Percentiles rank a stretch among this genome's conserved stretches.
phyloP scores from a whole-genome alignment of 1,284 basidiomycete species.

The Papiliotrema flavescens region DNA sequence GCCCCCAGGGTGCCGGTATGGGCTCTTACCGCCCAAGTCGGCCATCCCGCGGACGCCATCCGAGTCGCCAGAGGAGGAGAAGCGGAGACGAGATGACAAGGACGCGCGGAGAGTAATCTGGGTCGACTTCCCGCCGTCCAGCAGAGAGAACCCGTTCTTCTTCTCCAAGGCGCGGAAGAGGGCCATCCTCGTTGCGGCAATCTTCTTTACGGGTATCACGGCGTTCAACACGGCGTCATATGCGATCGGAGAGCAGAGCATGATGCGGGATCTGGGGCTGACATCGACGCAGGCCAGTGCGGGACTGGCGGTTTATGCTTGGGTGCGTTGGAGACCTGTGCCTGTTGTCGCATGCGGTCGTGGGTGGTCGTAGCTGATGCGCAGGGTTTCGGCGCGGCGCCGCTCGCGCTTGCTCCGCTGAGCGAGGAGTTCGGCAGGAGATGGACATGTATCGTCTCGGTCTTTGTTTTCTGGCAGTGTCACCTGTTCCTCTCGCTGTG shows the following conservation, averaged over 20 bases:
- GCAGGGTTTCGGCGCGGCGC: slow-evolving; percentile 66
- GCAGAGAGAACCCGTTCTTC: slow-evolving; percentile 58
- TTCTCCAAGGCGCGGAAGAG: slow-evolving; percentile 38
- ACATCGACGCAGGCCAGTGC: slow-evolving; percentile 59
- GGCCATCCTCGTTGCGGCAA: background rate
- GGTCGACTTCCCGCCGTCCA: slow-evolving; percentile 60
- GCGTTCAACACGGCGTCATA: slow-evolving; percentile 59
- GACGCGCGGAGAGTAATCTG: slow-evolving; percentile 34
- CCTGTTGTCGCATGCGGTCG: too few species aligned
- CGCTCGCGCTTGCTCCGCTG: slow-evolving; percentile 67
- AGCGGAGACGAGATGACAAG: background rate
- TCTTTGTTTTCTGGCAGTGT: slow-evolving; percentile 59
- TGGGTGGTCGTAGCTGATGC: slow-evolving; percentile 3
- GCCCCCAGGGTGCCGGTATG: slow-evolving; percentile 3
- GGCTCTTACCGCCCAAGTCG: background rate
- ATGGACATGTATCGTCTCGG: slow-evolving; percentile 62
- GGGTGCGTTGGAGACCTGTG: slow-evolving; percentile 17
- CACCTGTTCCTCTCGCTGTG: slow-evolving; percentile 62
- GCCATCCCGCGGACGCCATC: background rate
- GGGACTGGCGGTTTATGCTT: slow-evolving; percentile 60
- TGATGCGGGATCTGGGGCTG: slow-evolving; percentile 63
- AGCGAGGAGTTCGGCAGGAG: slow-evolving; percentile 73
- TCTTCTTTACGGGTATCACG: slow-evolving; percentile 55
- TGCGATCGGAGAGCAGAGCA: slow-evolving; percentile 58
- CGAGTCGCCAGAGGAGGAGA: background rate